Conservation (phyloP, 805 yeast species). For the Ogataea wickerhamii region DNA sequence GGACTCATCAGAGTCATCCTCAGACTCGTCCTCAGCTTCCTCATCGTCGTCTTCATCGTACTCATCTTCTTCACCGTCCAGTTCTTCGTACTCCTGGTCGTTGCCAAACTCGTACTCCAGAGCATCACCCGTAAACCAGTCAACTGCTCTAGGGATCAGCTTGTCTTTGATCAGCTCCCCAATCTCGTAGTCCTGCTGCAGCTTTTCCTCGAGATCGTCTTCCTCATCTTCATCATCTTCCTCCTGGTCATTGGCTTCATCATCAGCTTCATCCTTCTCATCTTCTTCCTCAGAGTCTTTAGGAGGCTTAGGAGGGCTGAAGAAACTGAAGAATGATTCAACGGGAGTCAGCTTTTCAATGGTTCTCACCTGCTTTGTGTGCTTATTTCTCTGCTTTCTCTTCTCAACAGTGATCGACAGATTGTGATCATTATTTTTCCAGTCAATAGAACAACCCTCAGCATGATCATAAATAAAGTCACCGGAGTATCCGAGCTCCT, state of each 20-base stretch:
- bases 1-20: slow-evolving; percentile 38
- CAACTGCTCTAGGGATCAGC: slow-evolving; percentile 92
- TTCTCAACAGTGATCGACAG: slow-evolving; percentile 85
- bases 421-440: slow-evolving; percentile 78
- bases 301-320: slow-evolving; percentile 86
- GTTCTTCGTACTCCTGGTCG: slow-evolving; percentile 59
- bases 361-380: slow-evolving; percentile 93
- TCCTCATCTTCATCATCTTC: slow-evolving; percentile 57
- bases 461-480: slow-evolving; percentile 98
- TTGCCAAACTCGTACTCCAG: slow-evolving; percentile 61
- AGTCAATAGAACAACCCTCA: slow-evolving; percentile 79
- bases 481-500: slow-evolving; percentile 89
- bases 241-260: slow-evolving; percentile 48
- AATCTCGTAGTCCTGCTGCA: slow-evolving; percentile 89
- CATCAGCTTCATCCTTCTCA: slow-evolving; percentile 45
- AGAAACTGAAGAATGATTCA: slow-evolving; percentile 93
- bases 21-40: slow-evolving; percentile 52
- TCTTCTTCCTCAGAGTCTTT: slow-evolving; percentile 40
- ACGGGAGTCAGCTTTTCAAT: slow-evolving; percentile 92
- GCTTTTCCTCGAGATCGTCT: slow-evolving; percentile 73
- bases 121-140: slow-evolving; percentile 98
- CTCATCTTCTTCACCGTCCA: slow-evolving; percentile 55
- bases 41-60: slow-evolving; percentile 63
- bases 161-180: slow-evolving; percentile 97
- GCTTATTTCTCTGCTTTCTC: slow-evolving; percentile 95